phyloP scores from a whole-genome alignment of 352 stramenopile species.

The Pythium phragmiticola region DNA sequence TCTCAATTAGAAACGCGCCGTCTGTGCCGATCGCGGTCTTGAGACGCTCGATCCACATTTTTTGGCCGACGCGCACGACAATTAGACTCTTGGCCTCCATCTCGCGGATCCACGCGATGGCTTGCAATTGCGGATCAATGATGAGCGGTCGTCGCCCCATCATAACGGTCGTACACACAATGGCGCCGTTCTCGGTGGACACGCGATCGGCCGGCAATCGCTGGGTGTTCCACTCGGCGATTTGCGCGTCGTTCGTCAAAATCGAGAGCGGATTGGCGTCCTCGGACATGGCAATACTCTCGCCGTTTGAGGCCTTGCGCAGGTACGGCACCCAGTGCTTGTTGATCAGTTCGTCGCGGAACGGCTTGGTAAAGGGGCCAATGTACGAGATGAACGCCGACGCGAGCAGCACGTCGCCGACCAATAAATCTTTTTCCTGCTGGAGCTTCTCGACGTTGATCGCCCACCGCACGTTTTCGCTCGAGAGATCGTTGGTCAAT shows the following conservation, averaged over 20 bases:
- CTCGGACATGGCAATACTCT: slow-evolving; percentile 91
- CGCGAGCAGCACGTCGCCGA: slow-evolving; percentile 92
- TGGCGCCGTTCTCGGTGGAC: slow-evolving; percentile 93
- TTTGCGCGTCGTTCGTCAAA: slow-evolving; percentile 90
- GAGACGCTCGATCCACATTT: slow-evolving; percentile 93
- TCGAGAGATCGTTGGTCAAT: slow-evolving; percentile 93
- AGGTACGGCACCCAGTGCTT: slow-evolving; percentile 93
- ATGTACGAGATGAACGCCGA: slow-evolving; percentile 96
- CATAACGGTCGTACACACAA: slow-evolving; percentile 90
- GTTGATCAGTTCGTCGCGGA: slow-evolving; percentile 92
- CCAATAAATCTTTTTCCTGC: slow-evolving; percentile 90
- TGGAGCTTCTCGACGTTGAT: slow-evolving; percentile 93
- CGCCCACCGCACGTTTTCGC: slow-evolving; percentile 95
- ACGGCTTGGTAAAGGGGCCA: slow-evolving; percentile 94
- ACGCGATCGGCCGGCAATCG: slow-evolving; percentile 91
- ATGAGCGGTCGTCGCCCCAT: slow-evolving; percentile 91
- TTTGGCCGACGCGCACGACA: slow-evolving; percentile 93
- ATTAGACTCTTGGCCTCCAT: slow-evolving; percentile 91
- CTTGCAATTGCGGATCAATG: slow-evolving; percentile 93
- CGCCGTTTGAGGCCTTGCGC: slow-evolving; percentile 77
- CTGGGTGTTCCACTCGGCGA: slow-evolving; percentile 94
- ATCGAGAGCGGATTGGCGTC: slow-evolving; percentile 89
- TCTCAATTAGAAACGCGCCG: slow-evolving; percentile 93
- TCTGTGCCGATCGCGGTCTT: slow-evolving; percentile 93
- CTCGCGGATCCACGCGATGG: slow-evolving; percentile 92